A percentile compares a stretch with the other conserved stretches of the same genome.
Conservation (phyloP, 805 yeast species). For the Yarrowia bubula region DNA sequence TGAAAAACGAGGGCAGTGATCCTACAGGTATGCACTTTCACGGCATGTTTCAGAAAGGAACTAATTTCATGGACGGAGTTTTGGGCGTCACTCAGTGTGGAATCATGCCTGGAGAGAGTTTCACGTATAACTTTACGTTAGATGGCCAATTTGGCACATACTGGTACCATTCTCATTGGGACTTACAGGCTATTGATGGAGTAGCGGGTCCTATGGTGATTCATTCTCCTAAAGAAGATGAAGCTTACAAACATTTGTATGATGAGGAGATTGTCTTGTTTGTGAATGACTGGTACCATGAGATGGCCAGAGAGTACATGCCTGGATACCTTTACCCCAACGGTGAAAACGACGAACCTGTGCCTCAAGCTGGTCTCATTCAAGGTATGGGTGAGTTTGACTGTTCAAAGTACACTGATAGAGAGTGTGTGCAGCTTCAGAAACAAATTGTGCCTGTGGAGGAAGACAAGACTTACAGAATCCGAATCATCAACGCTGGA, state of each 20-base stretch:
- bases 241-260: conserved; percentile 33
- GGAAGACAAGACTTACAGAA: conserved; percentile 31
- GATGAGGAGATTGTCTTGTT: conserved; percentile 42
- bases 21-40: conserved; percentile 53
- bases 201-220: conserved; percentile 49
- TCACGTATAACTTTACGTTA: conserved; percentile 46
- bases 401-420: conserved; percentile 30
- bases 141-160: conserved; percentile 48
- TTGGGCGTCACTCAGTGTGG: conserved; percentile 52
- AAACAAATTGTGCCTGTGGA: conserved; percentile 32
- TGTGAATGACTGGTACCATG: conserved; percentile 46
- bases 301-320: conserved; percentile 40
- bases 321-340: conserved; percentile 43
- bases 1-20: conserved; percentile 43
- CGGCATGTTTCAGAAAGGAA: conserved; percentile 49
- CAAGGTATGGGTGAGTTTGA: conserved; percentile 43
- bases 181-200: conserved; percentile 51
- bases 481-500: conserved; percentile 39
- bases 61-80: conserved; percentile 53
- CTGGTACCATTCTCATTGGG: conserved; percentile 57
- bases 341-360: conserved; percentile 43
- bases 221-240: conserved; percentile 43
- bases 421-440: conserved; percentile 28
- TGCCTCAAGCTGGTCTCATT: conserved; percentile 45
- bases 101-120: conserved; percentile 45